These are phyloP conservation scores for Rhizopogon vulgaris DNA, from an alignment of 768 basidiomycete genomes.

Conservation along the genomic window DNA sequence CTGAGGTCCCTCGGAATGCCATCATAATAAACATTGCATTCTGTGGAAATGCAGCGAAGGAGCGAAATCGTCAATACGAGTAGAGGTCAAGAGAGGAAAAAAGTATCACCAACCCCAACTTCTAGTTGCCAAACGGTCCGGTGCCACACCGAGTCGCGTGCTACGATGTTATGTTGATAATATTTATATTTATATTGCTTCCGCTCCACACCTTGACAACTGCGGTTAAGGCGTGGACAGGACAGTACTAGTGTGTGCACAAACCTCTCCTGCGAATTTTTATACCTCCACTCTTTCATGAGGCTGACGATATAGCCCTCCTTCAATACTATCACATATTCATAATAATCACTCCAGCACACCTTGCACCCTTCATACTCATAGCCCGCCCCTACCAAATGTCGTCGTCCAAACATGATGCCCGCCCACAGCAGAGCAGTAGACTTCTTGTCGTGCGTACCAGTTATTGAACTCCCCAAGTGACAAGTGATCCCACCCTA, in stretches of 20 bases:
- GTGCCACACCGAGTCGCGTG: no score
- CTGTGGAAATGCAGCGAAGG: no score
- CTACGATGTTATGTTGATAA: no score
- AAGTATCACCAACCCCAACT: no score
- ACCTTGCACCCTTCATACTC: no score
- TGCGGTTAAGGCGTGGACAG: no score
- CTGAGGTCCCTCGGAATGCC: no score
- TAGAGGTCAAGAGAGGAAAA: no score
- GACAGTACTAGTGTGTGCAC: no score
- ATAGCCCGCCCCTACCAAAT: conserved; percentile 7
- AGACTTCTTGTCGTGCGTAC: conserved; percentile 27
- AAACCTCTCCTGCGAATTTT: background rate
- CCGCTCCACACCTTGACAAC: background rate
- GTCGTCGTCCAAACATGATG: conserved; percentile 22
- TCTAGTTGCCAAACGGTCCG: no score
- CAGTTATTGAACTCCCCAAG: conserved; percentile 5
- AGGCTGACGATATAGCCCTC: background rate
- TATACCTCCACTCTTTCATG: background rate
- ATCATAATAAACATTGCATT: no score
- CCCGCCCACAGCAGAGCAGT: conserved; percentile 24
- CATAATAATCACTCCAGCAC: background rate
- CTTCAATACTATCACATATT: background rate
- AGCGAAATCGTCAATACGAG: no score
- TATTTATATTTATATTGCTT: background rate
- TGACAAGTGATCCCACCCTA: background rate